phyloP scores from a whole-genome alignment of 768 basidiomycete species.

The Punctularia strigosozonata region DNA sequence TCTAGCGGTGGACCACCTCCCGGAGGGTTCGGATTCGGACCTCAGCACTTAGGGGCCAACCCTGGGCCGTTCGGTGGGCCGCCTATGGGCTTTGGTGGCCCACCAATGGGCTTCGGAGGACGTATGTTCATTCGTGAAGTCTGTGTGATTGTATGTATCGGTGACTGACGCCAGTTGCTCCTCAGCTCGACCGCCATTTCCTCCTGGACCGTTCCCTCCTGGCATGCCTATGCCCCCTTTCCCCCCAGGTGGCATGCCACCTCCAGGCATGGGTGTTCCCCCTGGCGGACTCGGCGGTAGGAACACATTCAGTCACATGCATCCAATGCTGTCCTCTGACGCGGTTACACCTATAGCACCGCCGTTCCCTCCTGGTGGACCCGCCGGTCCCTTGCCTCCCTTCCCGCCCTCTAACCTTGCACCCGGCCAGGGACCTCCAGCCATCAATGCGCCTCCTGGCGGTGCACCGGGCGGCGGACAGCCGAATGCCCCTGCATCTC shows the following conservation, averaged over 20 bases:
- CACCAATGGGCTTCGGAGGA: slow-evolving; percentile 43
- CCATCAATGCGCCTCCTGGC: slow-evolving; percentile 22
- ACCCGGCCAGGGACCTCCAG: slow-evolving; percentile 16
- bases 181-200: slow-evolving; percentile 58
- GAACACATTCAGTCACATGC: slow-evolving; percentile 8
- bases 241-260: slow-evolving; percentile 49
- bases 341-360: not conserved
- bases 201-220: slow-evolving; percentile 40
- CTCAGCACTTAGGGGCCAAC: slow-evolving; percentile 55
- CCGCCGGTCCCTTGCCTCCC: slow-evolving; percentile 25
- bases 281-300: slow-evolving; percentile 37
- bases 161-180: not conserved
- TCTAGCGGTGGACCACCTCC: slow-evolving; percentile 75
- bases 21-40: slow-evolving; percentile 79
- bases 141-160: slow-evolving; percentile 1
- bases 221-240: slow-evolving; percentile 60
- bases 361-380: not conserved
- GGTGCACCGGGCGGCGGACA: slow-evolving; percentile 26
- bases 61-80: slow-evolving; percentile 39
- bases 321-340: not conserved
- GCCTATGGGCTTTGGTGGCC: slow-evolving; percentile 36
- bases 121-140: slow-evolving; percentile 25
- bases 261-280: slow-evolving; percentile 30
- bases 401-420: slow-evolving; percentile 31
- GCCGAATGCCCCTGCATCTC: slow-evolving; percentile 15